Evolutionary conservation across 2,329 filamentous ascomycete genomes (phyloP).

Genomic region (Cadophora sp.): DNA sequence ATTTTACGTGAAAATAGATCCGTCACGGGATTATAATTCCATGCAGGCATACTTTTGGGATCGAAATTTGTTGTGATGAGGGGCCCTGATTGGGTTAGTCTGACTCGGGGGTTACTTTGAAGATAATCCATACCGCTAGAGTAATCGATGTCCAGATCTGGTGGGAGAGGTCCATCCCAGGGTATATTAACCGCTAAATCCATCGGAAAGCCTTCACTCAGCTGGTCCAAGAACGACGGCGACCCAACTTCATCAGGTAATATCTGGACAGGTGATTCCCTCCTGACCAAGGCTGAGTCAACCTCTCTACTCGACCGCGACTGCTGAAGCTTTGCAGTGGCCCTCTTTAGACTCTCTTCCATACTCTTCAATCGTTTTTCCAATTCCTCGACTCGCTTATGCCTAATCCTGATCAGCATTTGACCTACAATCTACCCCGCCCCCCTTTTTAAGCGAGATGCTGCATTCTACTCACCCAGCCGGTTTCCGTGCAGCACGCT

Average conservation of each 20-base stretch:
- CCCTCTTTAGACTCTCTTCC: constrained; percentile 31
- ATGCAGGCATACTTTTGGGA: neutral
- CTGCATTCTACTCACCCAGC: constrained; percentile 32
- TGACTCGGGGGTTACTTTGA: neutral
- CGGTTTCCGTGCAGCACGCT: constrained; percentile 35
- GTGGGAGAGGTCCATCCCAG: neutral
- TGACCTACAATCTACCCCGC: neutral
- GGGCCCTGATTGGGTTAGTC: neutral
- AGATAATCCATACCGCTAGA: neutral
- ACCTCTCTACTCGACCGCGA: neutral
- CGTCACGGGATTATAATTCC: constrained; percentile 17
- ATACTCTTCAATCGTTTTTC: constrained; percentile 33
- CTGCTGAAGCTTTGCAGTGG: constrained; percentile 14
- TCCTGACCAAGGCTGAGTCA: neutral
- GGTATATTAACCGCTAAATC: neutral
- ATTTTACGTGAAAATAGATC: constrained; percentile 20
- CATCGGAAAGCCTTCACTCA: neutral
- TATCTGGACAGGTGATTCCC: neutral
- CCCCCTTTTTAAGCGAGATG: constrained; percentile 13
- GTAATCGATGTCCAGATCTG: neutral
- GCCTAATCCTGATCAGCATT: constrained; percentile 21
- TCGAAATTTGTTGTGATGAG: neutral
- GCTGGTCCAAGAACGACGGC: neutral
- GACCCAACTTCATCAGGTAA: neutral
- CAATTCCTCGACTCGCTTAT: constrained; percentile 32